Conservation (phyloP, 2,329 filamentous ascomycete species). For the Ceratocystis lukuohia region DNA sequence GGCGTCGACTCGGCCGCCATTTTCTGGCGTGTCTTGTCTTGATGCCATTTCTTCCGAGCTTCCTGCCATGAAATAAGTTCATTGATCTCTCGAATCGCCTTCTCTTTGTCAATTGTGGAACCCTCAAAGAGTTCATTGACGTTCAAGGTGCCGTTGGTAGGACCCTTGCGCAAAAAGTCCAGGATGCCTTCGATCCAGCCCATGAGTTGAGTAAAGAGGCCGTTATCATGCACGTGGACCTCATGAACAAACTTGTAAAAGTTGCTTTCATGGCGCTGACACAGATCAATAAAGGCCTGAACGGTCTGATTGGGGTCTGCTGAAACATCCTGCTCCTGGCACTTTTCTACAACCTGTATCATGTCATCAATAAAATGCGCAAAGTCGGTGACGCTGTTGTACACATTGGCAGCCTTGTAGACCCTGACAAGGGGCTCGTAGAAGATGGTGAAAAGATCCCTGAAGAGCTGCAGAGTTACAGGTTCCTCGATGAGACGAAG, state of each 20-base stretch:
- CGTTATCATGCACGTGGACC: constrained; percentile 92
- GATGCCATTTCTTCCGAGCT: constrained; percentile 92
- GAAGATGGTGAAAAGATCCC: constrained; percentile 95
- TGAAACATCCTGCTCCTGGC: constrained; percentile 63
- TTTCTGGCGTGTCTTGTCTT: constrained; percentile 95
- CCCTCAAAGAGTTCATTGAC: constrained; percentile 89
- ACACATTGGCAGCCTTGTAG: constrained; percentile 97
- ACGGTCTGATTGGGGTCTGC: constrained; percentile 97
- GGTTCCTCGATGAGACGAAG: constrained; percentile 87
- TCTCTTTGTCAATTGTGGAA: constrained; percentile 53
- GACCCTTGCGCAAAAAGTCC: constrained; percentile 79
- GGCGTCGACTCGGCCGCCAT: constrained; percentile 64
- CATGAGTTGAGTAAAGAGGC: constrained; percentile 92
- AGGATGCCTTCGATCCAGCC: constrained; percentile 92
- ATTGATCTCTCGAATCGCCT: constrained; percentile 69
- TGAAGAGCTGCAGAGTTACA: constrained; percentile 89
- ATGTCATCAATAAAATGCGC: constrained; percentile 85
- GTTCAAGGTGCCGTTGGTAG: constrained; percentile 72
- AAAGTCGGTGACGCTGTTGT: constrained; percentile 94
- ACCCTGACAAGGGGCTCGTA: constrained; percentile 94
- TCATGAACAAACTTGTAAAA: constrained; percentile 99
- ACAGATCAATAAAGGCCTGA: constrained; percentile 94
- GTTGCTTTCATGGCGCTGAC: constrained; percentile 85
- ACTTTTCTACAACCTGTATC: constrained; percentile 60
- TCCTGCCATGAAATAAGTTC: constrained; percentile 85